Evolutionary conservation across 805 yeast species (phyloP).

Genomic region (Wickerhamiella azyma): DNA sequence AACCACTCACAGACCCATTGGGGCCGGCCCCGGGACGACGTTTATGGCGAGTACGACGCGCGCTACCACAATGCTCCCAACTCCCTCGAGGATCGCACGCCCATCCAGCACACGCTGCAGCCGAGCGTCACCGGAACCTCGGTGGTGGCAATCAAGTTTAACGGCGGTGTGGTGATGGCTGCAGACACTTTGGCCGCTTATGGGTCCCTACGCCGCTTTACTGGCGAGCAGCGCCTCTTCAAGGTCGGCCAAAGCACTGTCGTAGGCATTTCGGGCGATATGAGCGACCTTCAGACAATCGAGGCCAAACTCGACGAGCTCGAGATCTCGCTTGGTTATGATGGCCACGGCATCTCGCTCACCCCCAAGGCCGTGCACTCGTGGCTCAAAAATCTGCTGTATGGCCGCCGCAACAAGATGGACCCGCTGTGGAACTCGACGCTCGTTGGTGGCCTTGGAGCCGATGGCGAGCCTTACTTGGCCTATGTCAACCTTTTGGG

Average conservation of each 20-base stretch:
- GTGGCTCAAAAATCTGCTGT: slow-evolving; percentile 71
- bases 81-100: slow-evolving; percentile 30
- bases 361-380: slow-evolving; percentile 83
- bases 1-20: slow-evolving; percentile 89
- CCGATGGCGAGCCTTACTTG: slow-evolving; percentile 55
- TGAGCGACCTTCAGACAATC: slow-evolving; percentile 81
- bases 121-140: slow-evolving; percentile 96
- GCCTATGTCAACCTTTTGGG: slow-evolving; percentile 86
- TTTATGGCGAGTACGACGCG: slow-evolving; percentile 62
- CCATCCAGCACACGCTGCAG: slow-evolving; percentile 76
- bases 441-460: slow-evolving; percentile 79
- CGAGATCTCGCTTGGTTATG: slow-evolving; percentile 68
- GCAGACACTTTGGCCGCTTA: slow-evolving; percentile 88
- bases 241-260: slow-evolving; percentile 75
- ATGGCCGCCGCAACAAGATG: slow-evolving; percentile 81
- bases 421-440: slow-evolving; percentile 93
- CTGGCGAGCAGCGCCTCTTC: slow-evolving; percentile 69
- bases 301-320: slow-evolving; percentile 63
- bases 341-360: slow-evolving; percentile 49
- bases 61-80: slow-evolving; percentile 37
- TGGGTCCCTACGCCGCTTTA: slow-evolving; percentile 83
- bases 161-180: slow-evolving; percentile 83
- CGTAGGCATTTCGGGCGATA: slow-evolving; percentile 90
- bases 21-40: slow-evolving; percentile 84
- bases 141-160: slow-evolving; percentile 79